Conservation (phyloP, 331 rosid species). For the Quercus phellos region DNA sequence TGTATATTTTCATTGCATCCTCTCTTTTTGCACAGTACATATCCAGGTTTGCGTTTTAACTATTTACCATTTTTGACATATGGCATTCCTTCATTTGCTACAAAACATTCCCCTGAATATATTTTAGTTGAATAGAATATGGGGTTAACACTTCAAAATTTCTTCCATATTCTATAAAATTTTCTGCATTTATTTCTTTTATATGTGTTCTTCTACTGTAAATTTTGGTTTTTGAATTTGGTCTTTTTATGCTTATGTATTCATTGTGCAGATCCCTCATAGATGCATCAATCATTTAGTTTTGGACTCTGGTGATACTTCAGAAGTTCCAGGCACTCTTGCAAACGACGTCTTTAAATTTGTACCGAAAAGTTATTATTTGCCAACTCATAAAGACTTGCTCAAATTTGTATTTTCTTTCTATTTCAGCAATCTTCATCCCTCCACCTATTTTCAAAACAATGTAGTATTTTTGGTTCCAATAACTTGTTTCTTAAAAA, state of each 20-base stretch:
- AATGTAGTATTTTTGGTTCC: constrained; percentile 33
- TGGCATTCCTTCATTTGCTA: neutral
- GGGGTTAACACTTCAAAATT: constrained; percentile 15
- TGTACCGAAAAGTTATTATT: constrained; percentile 40
- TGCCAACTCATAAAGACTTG: constrained; percentile 42
- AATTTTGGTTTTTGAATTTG: constrained; percentile 28
- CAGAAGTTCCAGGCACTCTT: constrained; percentile 71
- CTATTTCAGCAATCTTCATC: constrained; percentile 22
- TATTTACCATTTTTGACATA: neutral
- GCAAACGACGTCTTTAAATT: constrained; percentile 59
- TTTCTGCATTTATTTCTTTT: constrained; percentile 10
- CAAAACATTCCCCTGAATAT: neutral
- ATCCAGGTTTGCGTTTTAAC: neutral
- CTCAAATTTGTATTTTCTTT: constrained; percentile 56
- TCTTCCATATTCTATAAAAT: constrained; percentile 34
- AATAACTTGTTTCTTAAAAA: constrained; percentile 17
- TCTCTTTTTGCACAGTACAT: neutral
- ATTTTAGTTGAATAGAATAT: neutral
- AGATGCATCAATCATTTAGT: constrained; percentile 70
- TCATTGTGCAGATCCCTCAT: constrained; percentile 71
- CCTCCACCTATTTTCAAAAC: constrained; percentile 40
- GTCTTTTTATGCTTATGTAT: constrained; percentile 52
- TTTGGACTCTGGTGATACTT: constrained; percentile 82
- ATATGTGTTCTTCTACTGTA: constrained; percentile 1
- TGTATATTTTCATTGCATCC: neutral